Evolutionary conservation across 1,139 yeast species (phyloP), one percentile per base, ranked within the genome.

Genomic region (Candida neerlandica): DNA sequence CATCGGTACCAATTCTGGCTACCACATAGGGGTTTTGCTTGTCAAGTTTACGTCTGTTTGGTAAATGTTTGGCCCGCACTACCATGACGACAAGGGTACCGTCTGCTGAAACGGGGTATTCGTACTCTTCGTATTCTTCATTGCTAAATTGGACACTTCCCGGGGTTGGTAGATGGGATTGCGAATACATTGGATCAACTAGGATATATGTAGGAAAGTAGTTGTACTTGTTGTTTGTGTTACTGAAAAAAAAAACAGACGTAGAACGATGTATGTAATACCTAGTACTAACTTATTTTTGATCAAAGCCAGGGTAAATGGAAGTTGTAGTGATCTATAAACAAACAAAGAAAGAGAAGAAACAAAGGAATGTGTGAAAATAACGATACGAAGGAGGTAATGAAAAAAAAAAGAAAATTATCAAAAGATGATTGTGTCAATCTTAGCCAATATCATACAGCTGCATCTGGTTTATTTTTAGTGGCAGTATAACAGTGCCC

Each of bases 1-100:
- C 94, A 53, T 80, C 80, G 49, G 89, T 87, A n/a, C 92, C 96
- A 3, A 91, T 75, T 51, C 97, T 72, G 14, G 89, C 77, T 11
- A 92, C 82, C 45, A 89, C 86, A 67, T 88, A 90, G 0, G 97
- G 97, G 54, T 89, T 86, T 66, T 91, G 97, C 60, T 91, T 91
- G 58, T 94, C 97, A 35, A 90, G 71, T 51, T 85, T 88, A 41
- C 94, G 75, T 53, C 92, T 71, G 65, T 91, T 92, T 14, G 96
- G 95, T 42, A 91, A 77, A 63, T 91, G 94, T 58, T 80, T 81
- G 2, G 86, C 89, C 49, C 84, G 66, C 48, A 78, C 75, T 9
- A 77, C 78, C 49, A 75, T 70, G 18, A 77, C 66, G 15, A 76
- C 75, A 32, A 77, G 61, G 1, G 80, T 75, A 5, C 81, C 81